Evolutionary conservation across 805 yeast genomes (phyloP).

Genomic region (Diddensiella santjacobensis): DNA sequence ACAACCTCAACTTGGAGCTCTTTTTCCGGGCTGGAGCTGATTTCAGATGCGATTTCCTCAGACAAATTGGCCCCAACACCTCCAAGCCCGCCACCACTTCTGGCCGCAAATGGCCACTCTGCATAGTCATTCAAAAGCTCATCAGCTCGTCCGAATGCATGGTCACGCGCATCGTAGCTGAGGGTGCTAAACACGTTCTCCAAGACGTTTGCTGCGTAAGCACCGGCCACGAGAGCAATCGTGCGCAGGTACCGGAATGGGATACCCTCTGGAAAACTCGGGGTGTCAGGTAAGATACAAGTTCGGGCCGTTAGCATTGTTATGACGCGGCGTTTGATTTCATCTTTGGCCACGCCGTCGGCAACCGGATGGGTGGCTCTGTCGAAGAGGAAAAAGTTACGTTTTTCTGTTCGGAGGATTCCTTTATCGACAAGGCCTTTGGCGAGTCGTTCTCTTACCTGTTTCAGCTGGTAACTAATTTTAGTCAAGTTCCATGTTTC

Average conservation of each 20-base stretch:
- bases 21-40: constrained; percentile 44
- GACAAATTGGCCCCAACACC: constrained; percentile 68
- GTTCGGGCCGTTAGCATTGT: constrained; percentile 69
- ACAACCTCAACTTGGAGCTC: constrained; percentile 80
- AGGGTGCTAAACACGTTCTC: constrained; percentile 75
- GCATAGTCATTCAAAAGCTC: constrained; percentile 78
- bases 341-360: constrained; percentile 80
- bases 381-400: constrained; percentile 89
- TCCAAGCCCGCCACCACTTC: constrained; percentile 39
- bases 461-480: constrained; percentile 91
- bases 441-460: constrained; percentile 93
- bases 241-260: constrained; percentile 73
- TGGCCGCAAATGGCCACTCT: constrained; percentile 75
- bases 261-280: constrained; percentile 65
- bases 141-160: constrained; percentile 91
- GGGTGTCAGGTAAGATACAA: constrained; percentile 49
- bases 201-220: constrained; percentile 93
- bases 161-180: constrained; percentile 84
- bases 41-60: constrained; percentile 45
- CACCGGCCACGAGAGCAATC: constrained; percentile 76
- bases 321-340: constrained; percentile 68
- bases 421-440: constrained; percentile 98
- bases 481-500: constrained; percentile 98
- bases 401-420: constrained; percentile 89
- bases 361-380: constrained; percentile 98